Evolutionary conservation across 495 filamentous ascomycete genomes (phyloP), one percentile per base, ranked within the genome.

Genomic region (Hypoxylon fragiforme): DNA sequence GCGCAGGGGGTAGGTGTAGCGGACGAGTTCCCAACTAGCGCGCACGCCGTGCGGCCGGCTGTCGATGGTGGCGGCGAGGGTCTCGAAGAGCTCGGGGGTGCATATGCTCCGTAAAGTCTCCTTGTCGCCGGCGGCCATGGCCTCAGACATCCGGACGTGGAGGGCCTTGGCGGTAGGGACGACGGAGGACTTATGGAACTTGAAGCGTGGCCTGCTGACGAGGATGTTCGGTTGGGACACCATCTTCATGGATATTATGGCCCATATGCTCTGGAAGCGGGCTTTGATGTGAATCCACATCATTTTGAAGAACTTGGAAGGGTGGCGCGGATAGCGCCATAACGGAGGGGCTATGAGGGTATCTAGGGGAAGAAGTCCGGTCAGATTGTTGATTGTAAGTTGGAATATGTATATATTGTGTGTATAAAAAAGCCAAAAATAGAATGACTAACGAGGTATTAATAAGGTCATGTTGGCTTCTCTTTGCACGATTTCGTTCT

Each of bases 81-180:
- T 78, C 14, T 68, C 65, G 49, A 77, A 71, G 21, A 94, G 74
- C n/a, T 81, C 81, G 18, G 77, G 75, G 22, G 75, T 74, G 72
- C 86, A 87, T 22, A 88, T 77, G 18, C 69, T 71, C 37, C 76
- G 74, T 12, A 95, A 62, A 11, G 75, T 77, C 3, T 66, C 49
- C 35, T 75, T 69, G 68, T 92, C 82, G 52, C 84, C 88, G 9
- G 68, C 54, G 21, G 90, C 90, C 49, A 92, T 80, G 7, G 87
- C 84, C 47, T 77, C 78, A 60, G 88, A 87, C 84, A 95, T 88
- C 54, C 76, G 64, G 16, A 72, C 57, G 64, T 95, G 86, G 9
- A 94, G 70, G 0, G 74, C 74, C 44, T 79, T 72, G 11, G 84
- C 87, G 7, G 73, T 73, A 13, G 75, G 71, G 11, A 76, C 73